These are phyloP conservation scores for Chaetoscypha palmicola DNA, from an alignment of 2,329 filamentous ascomycete genomes.

Conservation along the genomic window DNA sequence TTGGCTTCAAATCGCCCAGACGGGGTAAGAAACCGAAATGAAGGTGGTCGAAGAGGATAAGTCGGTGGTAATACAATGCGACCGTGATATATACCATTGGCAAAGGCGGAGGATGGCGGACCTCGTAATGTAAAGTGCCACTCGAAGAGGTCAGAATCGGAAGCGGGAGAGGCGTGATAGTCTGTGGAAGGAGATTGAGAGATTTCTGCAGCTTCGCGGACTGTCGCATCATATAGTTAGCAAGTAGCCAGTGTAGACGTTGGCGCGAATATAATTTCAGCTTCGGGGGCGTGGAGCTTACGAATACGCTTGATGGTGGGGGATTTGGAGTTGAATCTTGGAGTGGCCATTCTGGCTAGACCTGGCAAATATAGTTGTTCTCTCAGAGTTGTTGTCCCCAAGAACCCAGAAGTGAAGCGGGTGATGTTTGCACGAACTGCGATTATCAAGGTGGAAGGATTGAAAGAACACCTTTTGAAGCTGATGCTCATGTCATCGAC, in stretches of 20 bases:
- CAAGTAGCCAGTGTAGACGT: too few species aligned
- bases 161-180: slow-evolving; percentile 70
- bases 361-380: not conserved
- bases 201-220: slow-evolving; percentile 88
- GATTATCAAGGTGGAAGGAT: not conserved
- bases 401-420: too few species aligned
- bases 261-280: too few species aligned
- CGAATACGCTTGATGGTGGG: slow-evolving; percentile 80
- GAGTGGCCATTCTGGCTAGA: slow-evolving; percentile 18
- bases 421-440: too few species aligned
- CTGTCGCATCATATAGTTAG: too few species aligned
- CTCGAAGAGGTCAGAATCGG: slow-evolving; percentile 88
- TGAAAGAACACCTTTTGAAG: not conserved
- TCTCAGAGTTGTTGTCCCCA: too few species aligned
- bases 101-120: slow-evolving; percentile 60
- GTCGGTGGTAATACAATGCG: slow-evolving; percentile 84
- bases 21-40: slow-evolving; percentile 92
- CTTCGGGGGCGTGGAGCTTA: too few species aligned
- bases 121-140: slow-evolving; percentile 99
- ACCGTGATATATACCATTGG: slow-evolving; percentile 81
- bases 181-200: slow-evolving; percentile 72
- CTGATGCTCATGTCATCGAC: not conserved
- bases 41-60: slow-evolving; percentile 86
- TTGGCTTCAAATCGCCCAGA: slow-evolving; percentile 93
- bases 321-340: slow-evolving; percentile 61